Conservation (phyloP, 352 stramenopile genomes). For the Globisporangium yorkense region DNA sequence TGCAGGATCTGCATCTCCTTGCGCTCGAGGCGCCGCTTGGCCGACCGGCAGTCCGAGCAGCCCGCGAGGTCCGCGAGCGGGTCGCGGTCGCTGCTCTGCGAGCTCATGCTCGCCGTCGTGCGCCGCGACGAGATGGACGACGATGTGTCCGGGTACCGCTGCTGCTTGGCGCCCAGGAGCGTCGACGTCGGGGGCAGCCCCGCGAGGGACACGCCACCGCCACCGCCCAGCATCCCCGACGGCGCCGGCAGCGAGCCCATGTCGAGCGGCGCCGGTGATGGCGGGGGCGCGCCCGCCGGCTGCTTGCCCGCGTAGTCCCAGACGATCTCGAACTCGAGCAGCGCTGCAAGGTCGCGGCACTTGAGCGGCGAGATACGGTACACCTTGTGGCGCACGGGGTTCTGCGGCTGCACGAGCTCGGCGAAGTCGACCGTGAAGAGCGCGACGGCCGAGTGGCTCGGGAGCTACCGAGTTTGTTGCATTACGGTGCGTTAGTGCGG, state of each 20-base stretch:
- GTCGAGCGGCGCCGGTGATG: constrained; percentile 4
- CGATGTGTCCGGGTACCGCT: constrained; percentile 12
- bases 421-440: constrained; percentile 75
- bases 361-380: constrained; percentile 67
- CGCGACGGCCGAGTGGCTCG: constrained; percentile 71
- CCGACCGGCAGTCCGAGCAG: constrained; percentile 45
- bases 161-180: constrained; percentile 25
- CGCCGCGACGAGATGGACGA: constrained; percentile 42
- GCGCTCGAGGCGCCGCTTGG: constrained; percentile 55
- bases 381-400: constrained; percentile 33
- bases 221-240: background rate
- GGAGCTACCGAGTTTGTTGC: constrained; percentile 26
- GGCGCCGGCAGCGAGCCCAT: background rate
- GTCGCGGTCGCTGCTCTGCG: constrained; percentile 47
- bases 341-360: constrained; percentile 66
- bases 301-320: constrained; percentile 43
- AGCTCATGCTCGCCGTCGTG: constrained; percentile 55
- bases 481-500: too few species aligned
- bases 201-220: constrained; percentile 12
- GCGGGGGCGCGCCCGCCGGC: constrained; percentile 1
- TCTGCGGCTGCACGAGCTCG: constrained; percentile 50
- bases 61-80: constrained; percentile 29
- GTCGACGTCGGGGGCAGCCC: constrained; percentile 33
- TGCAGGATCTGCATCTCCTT: constrained; percentile 74
- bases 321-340: constrained; percentile 69